A percentile compares a stretch with the other conserved stretches of the same genome.
phyloP scores from a whole-genome alignment of 495 filamentous ascomycete species.

The Aspergillus biplanus region DNA sequence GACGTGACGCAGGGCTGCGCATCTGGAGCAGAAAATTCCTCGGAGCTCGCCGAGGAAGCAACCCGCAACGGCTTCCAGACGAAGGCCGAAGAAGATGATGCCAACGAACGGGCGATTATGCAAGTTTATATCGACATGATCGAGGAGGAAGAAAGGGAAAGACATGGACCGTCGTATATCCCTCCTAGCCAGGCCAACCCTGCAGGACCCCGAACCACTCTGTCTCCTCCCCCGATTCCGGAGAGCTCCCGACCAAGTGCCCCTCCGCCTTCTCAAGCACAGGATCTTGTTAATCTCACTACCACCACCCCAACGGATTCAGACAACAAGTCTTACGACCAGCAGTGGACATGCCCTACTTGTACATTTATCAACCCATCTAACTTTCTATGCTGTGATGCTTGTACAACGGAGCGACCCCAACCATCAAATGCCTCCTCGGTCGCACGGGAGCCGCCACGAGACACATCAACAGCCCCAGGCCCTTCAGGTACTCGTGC shows the following conservation, averaged over 20 bases:
- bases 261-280: slow-evolving; percentile 8
- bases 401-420: slow-evolving; percentile 69
- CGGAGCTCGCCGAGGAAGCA: slow-evolving; percentile 68
- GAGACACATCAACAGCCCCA: slow-evolving; percentile 13
- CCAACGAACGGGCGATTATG: slow-evolving; percentile 87
- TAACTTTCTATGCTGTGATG: slow-evolving; percentile 74
- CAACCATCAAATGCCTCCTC: slow-evolving; percentile 33
- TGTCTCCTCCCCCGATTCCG: slow-evolving; percentile 29
- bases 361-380: slow-evolving; percentile 86
- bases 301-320: slow-evolving; percentile 19
- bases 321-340: slow-evolving; percentile 32
- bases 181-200: slow-evolving; percentile 65
- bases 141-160: slow-evolving; percentile 78
- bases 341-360: slow-evolving; percentile 72
- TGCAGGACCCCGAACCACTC: slow-evolving; percentile 49
- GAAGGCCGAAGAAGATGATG: slow-evolving; percentile 85
- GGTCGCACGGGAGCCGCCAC: slow-evolving; percentile 17
- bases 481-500: slow-evolving; percentile 20
- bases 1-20: slow-evolving; percentile 75
- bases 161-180: slow-evolving; percentile 67
- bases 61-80: slow-evolving; percentile 77
- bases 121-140: slow-evolving; percentile 87
- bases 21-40: slow-evolving; percentile 61
- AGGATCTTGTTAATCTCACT: slow-evolving; percentile 19
- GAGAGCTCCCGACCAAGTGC: slow-evolving; percentile 27